Percentiles rank a stretch among this genome's conserved stretches.
Conservation (phyloP, 1,284 basidiomycete genomes). For the Paramarasmius palmivorus region DNA sequence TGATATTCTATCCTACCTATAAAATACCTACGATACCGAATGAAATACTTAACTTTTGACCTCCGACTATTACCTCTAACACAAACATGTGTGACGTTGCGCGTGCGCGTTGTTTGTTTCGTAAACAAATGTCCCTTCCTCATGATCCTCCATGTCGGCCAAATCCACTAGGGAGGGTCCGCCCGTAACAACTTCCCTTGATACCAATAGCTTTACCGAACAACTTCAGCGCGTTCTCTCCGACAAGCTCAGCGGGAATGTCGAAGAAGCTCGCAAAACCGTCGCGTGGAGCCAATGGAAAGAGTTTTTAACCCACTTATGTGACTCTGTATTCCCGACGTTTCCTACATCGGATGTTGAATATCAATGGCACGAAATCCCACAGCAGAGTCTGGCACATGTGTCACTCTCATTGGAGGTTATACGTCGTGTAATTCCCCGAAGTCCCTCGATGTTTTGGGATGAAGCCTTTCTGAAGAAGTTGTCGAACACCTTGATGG, state of each 20-base stretch:
- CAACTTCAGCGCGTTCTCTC: not conserved
- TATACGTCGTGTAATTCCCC: constrained; percentile 2
- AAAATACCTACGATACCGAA: too few species aligned
- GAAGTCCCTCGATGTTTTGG: not conserved
- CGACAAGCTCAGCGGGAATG: constrained; percentile 1
- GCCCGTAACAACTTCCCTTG: too few species aligned
- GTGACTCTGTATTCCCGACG: not conserved
- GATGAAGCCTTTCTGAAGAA: constrained; percentile 28
- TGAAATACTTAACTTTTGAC: too few species aligned
- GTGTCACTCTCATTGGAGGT: not conserved
- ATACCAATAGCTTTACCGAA: constrained; percentile 12
- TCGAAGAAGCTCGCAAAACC: not conserved
- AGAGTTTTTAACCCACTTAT: not conserved
- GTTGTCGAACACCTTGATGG: constrained; percentile 50
- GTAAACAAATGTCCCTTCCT: too few species aligned
- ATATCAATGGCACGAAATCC: not conserved
- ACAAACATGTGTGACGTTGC: too few species aligned
- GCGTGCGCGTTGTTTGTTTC: too few species aligned
- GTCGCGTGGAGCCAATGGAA: not conserved
- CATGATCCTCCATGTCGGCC: too few species aligned
- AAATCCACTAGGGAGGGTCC: too few species aligned
- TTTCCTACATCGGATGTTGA: not conserved
- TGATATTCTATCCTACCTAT: too few species aligned
- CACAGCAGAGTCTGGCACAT: not conserved
- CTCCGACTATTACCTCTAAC: too few species aligned